A percentile compares a stretch with the other conserved stretches of the same genome.
Conservation (phyloP, 1,139 yeast species). For the Suhomyces kunorum region DNA sequence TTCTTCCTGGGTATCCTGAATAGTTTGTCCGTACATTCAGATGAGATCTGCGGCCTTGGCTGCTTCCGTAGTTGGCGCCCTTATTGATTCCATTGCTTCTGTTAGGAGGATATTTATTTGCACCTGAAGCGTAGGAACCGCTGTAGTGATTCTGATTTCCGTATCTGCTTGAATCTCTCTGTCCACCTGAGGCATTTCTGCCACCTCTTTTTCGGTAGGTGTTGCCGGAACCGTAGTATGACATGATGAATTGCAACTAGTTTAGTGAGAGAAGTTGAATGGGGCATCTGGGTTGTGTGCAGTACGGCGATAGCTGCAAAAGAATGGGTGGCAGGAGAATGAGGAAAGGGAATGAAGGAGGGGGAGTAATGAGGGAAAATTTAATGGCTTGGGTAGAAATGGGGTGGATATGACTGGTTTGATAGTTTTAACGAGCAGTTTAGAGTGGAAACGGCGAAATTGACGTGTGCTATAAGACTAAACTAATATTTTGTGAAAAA, state of each 20-base stretch:
- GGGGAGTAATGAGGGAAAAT: too few species aligned
- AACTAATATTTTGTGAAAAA: neutral
- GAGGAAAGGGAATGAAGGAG: too few species aligned
- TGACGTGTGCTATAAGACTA: too few species aligned
- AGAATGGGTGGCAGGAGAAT: too few species aligned
- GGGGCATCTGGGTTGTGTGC: neutral
- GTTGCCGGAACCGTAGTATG: conserved; percentile 15
- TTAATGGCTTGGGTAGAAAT: too few species aligned
- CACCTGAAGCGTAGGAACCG: conserved; percentile 7
- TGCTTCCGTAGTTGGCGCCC: conserved; percentile 1
- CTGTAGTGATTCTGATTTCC: conserved; percentile 5
- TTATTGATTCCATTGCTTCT: conserved; percentile 6
- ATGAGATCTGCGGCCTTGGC: conserved; percentile 8
- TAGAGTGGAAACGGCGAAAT: too few species aligned
- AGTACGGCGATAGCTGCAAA: conserved; percentile 1
- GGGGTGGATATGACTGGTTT: too few species aligned
- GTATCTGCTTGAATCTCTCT: conserved; percentile 2
- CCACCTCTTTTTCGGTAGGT: conserved; percentile 11
- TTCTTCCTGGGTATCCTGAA: conserved; percentile 5
- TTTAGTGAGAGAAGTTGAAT: neutral
- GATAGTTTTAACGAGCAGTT: too few species aligned
- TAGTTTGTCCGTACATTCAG: conserved; percentile 4
- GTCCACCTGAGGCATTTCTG: conserved; percentile 2
- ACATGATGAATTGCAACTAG: conserved; percentile 12
- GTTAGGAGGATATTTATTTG: neutral